Evolutionary conservation across 345 rosid genomes (phyloP), one percentile per base, ranked within the genome.

Genomic region (Acer campestre): DNA sequence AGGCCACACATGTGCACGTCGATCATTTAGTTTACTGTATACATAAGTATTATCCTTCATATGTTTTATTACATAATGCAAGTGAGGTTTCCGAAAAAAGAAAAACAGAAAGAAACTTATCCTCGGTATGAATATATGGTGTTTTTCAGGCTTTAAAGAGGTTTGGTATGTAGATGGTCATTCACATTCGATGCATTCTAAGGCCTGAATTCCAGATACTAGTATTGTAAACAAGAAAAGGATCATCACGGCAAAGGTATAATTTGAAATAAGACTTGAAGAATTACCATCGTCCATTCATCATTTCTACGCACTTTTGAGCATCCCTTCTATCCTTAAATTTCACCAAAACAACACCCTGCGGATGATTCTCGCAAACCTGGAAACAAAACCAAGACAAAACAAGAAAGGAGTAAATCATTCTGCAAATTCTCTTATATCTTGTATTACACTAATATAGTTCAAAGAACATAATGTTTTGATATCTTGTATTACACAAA

Each of bases 301-400:
- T 96, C 88, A 90, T 75, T 48, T 96, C 95, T 77, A 96, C 86
- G 84, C 99, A 96, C 84, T 89, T 94, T 77, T 81, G 89, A 40
- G 97, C 98, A 80, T 94, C 98, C 75, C 83, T 91, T 78, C 94
- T 84, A 80, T 96, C 99, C 87, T 92, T 94, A 72, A 82, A 96
- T 83, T 81, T 92, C 70, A 94, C 88, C 79, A 96, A 84, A 80
- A 96, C 93, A 77, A 96, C 98, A 22, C 99, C 98, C 63, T 91
- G 94, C 10, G 98, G 99, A 81, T 94, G 91, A 61, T 88, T 88
- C 85, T 88, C 97, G 65, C 97, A 96, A 18, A 94, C 95, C 98
- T 96, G 89, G 64, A 81, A 7, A 68, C 75, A 78, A 67, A 65
- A 42, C 55, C 72, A 68, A 62, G 61, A 18, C 48, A 25, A 70